Base-by-base conservation (phyloP, 2,329 filamentous ascomycete species). In the Ciborinia camelliae region DNA sequence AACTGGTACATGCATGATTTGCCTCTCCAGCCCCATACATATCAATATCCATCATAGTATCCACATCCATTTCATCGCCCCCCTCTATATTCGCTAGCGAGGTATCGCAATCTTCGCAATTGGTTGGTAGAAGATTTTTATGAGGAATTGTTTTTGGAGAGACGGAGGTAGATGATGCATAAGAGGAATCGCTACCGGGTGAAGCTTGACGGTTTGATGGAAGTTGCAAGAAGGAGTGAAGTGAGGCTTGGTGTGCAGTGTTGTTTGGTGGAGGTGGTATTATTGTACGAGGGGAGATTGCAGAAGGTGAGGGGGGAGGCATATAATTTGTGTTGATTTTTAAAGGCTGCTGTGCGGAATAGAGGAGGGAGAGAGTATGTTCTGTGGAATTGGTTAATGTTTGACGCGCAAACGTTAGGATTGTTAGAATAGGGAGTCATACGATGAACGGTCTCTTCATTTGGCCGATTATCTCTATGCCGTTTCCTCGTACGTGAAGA, bases 171-270 rank as follows among this genome's bases (percentile, higher is more conserved):
- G 69, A 64, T 8, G 75, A 58, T 1, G 75, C 68, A 1, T 72
- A 70, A 0, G 76, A 70, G 0, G 69, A 65, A 2, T 71, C 68
- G 4, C 72, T 71, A 58, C 15, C 70, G 67, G 6, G 80, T 73
- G 76, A 73, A 0, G 78, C 76, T 59, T 68, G 67, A 20, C 71
- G 65, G 12, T 52, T 55, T 15, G 67, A 64, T 1, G 77, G 79
- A 18, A 87, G 78, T n/a, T 80, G 79, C 84, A 84, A 89, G 76
- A 87, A 88, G 48, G 78, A 82, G 73, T 88, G 84, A 0, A 88
- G 77, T 0, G 82, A 86, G 4, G 79, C 77, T 72, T 87, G 85
- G 28, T 73, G 57, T 64, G 39, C 67, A 6, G 67, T n/a, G 7
- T 68, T 67, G 14, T 71, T 45, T n/a, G 68, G 58, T 3, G 68